These are phyloP conservation scores for Pichiaceae sp. DNA, from an alignment of 1,139 yeast genomes.

Conservation along the genomic window DNA sequence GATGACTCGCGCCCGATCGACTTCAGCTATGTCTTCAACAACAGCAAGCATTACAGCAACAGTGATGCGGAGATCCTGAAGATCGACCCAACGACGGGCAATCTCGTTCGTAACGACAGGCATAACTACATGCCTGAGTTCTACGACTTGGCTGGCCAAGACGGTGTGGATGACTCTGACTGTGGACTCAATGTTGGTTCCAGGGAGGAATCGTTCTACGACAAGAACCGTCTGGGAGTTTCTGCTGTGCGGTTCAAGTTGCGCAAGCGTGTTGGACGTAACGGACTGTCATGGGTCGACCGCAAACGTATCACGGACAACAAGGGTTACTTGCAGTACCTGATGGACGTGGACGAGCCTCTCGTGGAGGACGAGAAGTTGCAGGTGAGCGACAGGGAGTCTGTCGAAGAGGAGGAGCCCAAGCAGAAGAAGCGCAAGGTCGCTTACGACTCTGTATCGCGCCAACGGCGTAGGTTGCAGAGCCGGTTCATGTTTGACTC, in stretches of 20 bases:
- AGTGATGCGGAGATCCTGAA: slow-evolving; percentile 31
- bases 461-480: slow-evolving; percentile 43
- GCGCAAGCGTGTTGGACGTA: slow-evolving; percentile 71
- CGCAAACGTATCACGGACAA: slow-evolving; percentile 41
- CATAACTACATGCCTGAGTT: slow-evolving; percentile 34
- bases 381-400: slow-evolving; percentile 17
- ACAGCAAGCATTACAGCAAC: slow-evolving; percentile 30
- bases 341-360: slow-evolving; percentile 17
- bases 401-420: slow-evolving; percentile 23
- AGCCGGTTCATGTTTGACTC: slow-evolving; percentile 75
- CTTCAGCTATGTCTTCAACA: slow-evolving; percentile 24
- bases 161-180: slow-evolving; percentile 13
- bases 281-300: slow-evolving; percentile 66
- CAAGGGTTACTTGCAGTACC: slow-evolving; percentile 31
- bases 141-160: slow-evolving; percentile 40
- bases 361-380: not conserved
- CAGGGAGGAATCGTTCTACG: slow-evolving; percentile 17
- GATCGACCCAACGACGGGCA: slow-evolving; percentile 33
- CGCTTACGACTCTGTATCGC: slow-evolving; percentile 54
- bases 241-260: slow-evolving; percentile 57
- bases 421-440: slow-evolving; percentile 19
- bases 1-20: slow-evolving; percentile 50
- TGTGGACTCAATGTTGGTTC: slow-evolving; percentile 8
- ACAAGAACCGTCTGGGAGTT: slow-evolving; percentile 32
- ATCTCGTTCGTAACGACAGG: slow-evolving; percentile 20